Evolutionary conservation across 164 flowering plant species (phyloP).

Genomic region (Cinnamomum micranthum): DNA sequence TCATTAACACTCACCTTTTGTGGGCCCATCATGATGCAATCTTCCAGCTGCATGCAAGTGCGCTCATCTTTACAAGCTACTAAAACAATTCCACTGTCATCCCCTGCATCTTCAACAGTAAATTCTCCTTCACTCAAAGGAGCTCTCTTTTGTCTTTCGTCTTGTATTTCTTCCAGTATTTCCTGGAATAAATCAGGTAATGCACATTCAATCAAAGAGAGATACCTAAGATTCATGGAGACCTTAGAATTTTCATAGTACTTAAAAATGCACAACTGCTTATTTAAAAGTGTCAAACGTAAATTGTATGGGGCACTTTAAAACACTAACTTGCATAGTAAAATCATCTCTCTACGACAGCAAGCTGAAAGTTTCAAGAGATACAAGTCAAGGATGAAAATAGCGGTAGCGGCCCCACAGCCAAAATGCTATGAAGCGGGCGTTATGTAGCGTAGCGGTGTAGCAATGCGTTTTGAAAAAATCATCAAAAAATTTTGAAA

Average conservation of each 20-base stretch:
- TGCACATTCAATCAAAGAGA: background rate
- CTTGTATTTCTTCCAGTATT: slow-evolving; percentile 79
- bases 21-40: slow-evolving; percentile 59
- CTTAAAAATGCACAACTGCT: background rate
- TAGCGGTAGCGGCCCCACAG: too few relatives aligned
- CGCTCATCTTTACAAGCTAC: slow-evolving; percentile 96
- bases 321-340: background rate
- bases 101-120: slow-evolving; percentile 26
- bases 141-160: slow-evolving; percentile 58
- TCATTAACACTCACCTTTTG: slow-evolving; percentile 46
- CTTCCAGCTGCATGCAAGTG: slow-evolving; percentile 96
- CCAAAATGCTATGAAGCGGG: too few relatives aligned
- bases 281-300: background rate
- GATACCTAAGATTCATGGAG: background rate
- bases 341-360: background rate
- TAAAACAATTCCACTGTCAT: slow-evolving; percentile 51
- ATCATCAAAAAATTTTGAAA: too few relatives aligned
- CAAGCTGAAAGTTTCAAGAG: background rate
- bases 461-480: too few relatives aligned
- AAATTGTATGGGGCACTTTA: background rate
- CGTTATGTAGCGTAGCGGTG: too few relatives aligned
- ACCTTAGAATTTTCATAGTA: background rate
- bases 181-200: slow-evolving; percentile 39
- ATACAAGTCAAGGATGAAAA: background rate
- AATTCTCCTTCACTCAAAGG: slow-evolving; percentile 28